Percentiles rank a stretch among this genome's conserved stretches.
Conservation (phyloP, 176 grass and related monocot species). For the Oryza coarctata region DNA sequence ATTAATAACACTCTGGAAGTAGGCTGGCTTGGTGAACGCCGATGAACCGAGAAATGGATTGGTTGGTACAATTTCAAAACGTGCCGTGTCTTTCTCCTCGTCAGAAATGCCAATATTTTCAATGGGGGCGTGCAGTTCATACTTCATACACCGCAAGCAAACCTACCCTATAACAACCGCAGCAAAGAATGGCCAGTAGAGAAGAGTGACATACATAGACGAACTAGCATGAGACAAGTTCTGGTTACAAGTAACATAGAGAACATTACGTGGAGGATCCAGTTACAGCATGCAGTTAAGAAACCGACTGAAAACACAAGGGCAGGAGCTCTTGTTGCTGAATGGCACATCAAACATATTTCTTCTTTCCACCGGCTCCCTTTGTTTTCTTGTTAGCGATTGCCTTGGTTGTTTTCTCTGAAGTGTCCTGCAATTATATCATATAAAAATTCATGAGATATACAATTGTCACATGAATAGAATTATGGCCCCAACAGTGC, state of each 20-base stretch:
- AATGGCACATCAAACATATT: not conserved
- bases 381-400: constrained; percentile 47
- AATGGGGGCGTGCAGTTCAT: too few relatives aligned
- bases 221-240: not conserved
- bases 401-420: constrained; percentile 40
- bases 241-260: not conserved
- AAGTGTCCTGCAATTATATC: constrained; percentile 24
- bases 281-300: constrained; percentile 5
- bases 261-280: not conserved
- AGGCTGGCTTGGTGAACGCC: too few relatives aligned
- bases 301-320: not conserved
- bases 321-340: not conserved
- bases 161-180: not conserved
- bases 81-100: too few relatives aligned
- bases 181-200: not conserved
- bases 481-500: not conserved
- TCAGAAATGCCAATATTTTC: too few relatives aligned
- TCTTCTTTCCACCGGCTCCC: constrained; percentile 41
- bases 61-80: too few relatives aligned
- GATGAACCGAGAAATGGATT: too few relatives aligned
- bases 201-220: not conserved
- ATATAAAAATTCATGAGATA: not conserved
- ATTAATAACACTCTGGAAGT: not conserved
- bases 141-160: too few relatives aligned
- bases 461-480: not conserved